Evolutionary conservation across 202 grass and related monocot genomes (phyloP), one percentile per base, ranked within the genome.

Genomic region (Saccharum hybrid): DNA sequence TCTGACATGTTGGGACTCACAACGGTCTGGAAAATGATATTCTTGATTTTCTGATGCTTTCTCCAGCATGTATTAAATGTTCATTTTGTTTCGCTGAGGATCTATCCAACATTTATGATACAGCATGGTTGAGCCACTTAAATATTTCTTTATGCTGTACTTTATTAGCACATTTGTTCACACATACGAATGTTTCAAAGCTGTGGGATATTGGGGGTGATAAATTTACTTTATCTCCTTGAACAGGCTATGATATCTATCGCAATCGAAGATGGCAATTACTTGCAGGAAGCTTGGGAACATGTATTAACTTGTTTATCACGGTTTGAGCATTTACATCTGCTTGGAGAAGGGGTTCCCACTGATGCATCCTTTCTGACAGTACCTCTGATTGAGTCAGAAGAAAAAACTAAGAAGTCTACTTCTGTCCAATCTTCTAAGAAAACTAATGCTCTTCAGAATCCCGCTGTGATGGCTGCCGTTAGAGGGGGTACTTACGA

Each of bases 261-360:
- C 4, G 96, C 93, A 75, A 93, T 98, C 37, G 91, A 96, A 92
- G 96, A 98, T 86, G 96, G 91, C 23, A 83, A 98, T 81, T 96
- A 92, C 78, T 85, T 98, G 74, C 96, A 96, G 69, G 96, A 98
- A 81, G 86, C 96, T 51, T 98, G 96, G 96, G 96, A 98, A 63
- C 96, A 98, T 71, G 88, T 98, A 77, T 81, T 98, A 70, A 96
- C 91, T 68, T 98, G 96, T 83, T 90, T 98, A 75, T 98, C 96
- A 41, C 85, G 96, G 79, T 96, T 98, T 77, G 96, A 98, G 72
- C 93, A 98, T 83, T 90, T 98, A 75, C 96, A 98, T 75, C 80
- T 98, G 66, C 91, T 98, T 86, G 96, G 93, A 59, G 96, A 96
- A 88, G 96, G 96, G 71, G 89, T 90, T 12, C 93, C 96, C 65